These are phyloP conservation scores for Kernera saxatilis DNA, from an alignment of 345 rosid species.

Conservation along the genomic window DNA sequence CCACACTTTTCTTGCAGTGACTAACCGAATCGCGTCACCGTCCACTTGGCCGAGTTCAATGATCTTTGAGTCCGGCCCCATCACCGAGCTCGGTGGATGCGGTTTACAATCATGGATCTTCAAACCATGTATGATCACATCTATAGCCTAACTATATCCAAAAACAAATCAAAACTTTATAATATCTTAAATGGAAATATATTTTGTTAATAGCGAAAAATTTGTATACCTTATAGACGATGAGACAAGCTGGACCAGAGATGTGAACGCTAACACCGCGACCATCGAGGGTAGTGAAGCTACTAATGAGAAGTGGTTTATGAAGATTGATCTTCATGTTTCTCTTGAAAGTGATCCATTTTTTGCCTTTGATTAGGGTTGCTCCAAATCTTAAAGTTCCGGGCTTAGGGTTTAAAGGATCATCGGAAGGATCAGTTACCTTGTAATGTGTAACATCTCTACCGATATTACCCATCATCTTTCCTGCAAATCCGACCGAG, in stretches of 20 bases:
- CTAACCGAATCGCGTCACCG: background rate
- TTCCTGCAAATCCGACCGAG: background rate
- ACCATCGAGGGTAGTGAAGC: background rate
- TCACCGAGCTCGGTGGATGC: background rate
- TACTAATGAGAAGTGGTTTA: background rate
- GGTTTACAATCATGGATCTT: background rate
- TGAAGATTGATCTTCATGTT: background rate
- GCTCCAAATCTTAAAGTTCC: background rate
- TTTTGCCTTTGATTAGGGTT: background rate
- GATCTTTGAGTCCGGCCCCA: background rate
- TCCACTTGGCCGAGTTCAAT: background rate
- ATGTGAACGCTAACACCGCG: background rate
- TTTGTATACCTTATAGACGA: background rate
- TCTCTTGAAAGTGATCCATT: constrained; percentile 1
- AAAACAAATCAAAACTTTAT: background rate
- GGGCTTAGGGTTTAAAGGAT: background rate
- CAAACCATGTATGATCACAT: background rate
- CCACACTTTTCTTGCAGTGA: background rate
- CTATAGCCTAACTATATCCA: background rate
- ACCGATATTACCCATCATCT: background rate
- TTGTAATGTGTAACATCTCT: background rate
- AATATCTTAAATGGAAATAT: too few species aligned
- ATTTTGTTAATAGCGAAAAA: background rate
- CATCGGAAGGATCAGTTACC: background rate
- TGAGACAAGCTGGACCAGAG: background rate